Evolutionary conservation across 2,329 filamentous ascomycete species (phyloP), one percentile per base, ranked within the genome.

Genomic region (Colletotrichum endophyticum): DNA sequence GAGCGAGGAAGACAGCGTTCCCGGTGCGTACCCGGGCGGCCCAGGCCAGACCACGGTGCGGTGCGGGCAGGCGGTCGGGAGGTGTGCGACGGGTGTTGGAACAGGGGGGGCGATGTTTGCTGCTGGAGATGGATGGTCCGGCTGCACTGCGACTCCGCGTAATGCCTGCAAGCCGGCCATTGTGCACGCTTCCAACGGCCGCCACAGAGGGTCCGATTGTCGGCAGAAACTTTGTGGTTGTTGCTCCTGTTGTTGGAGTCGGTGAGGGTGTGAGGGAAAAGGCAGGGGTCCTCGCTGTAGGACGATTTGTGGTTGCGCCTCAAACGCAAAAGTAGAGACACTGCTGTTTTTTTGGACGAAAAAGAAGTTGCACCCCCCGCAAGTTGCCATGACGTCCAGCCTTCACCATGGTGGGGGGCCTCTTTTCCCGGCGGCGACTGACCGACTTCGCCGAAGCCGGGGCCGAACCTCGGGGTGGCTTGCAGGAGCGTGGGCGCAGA

Each of bases 371-470:
- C 73, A 34, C 61, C 73, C 49, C 36, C 61, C 62, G 30, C 63
- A 36, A 66, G 39, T 53, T 75, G 62, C 69, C 73, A 72, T 75
- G 69, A 76, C 74, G 74, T 76, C 70, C 32, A 70, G 27, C 36
- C 44, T 53, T 30, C 25, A 53, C 39, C 66, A 32, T 36, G 39
- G 59, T 66, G 74, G 44, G 74, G 63, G 74, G 64, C 32, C 57
- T 59, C 19, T 30, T 36, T 34, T 66, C 27, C 74, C 70, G 71
- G 59, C 74, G 74, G 74, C 74, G 70, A 74, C 36, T 61, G 59
- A 56, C 74, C 74, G 70, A 76, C 32, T 62, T 74, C 66, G 74
- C 74, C 74, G 74, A 76, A 53, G 59, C 74, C 74, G 74, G 74
- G 74, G 64, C 71, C 74, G 74, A 76, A 69, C 15, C 32, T 76